Evolutionary conservation across 169 alveolate genomes (phyloP).

Genomic region (Plasmodium fragile): DNA sequence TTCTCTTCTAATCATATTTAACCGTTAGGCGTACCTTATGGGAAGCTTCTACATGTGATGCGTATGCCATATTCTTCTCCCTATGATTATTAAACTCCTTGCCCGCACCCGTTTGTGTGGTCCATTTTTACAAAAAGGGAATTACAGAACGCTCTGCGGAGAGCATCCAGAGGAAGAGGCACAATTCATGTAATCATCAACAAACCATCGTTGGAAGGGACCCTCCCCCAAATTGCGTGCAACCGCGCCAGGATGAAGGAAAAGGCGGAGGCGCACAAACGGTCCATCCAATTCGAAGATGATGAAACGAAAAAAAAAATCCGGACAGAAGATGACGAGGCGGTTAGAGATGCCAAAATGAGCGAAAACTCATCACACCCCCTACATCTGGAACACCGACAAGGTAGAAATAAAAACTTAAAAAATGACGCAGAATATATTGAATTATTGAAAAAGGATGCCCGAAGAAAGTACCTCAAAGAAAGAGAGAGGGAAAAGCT

Average conservation of each 20-base stretch:
- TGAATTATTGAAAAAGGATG: constrained; percentile 84
- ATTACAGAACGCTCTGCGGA: background rate
- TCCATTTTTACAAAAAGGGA: background rate
- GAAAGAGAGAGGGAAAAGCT: constrained; percentile 94
- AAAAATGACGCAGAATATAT: constrained; percentile 80
- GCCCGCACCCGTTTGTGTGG: background rate
- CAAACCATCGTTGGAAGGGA: background rate
- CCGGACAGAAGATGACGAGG: constrained; percentile 21
- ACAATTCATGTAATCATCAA: background rate
- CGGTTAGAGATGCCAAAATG: background rate
- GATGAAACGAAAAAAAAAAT: constrained; percentile 70
- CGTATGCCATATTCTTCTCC: background rate
- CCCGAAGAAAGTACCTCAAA: constrained; percentile 95
- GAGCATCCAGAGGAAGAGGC: background rate
- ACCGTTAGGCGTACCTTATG: background rate
- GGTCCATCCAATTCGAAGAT: constrained; percentile 45
- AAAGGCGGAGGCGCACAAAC: constrained; percentile 39
- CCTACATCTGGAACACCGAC: constrained; percentile 76
- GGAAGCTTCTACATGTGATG: background rate
- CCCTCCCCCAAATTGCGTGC: background rate
- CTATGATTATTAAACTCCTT: background rate
- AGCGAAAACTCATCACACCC: constrained; percentile 8
- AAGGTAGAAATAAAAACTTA: constrained; percentile 83
- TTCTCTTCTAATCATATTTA: background rate
- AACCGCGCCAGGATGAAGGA: constrained; percentile 51